phyloP scores from a whole-genome alignment of 2,329 filamentous ascomycete genomes.

The Nigrospora osmanthi region DNA sequence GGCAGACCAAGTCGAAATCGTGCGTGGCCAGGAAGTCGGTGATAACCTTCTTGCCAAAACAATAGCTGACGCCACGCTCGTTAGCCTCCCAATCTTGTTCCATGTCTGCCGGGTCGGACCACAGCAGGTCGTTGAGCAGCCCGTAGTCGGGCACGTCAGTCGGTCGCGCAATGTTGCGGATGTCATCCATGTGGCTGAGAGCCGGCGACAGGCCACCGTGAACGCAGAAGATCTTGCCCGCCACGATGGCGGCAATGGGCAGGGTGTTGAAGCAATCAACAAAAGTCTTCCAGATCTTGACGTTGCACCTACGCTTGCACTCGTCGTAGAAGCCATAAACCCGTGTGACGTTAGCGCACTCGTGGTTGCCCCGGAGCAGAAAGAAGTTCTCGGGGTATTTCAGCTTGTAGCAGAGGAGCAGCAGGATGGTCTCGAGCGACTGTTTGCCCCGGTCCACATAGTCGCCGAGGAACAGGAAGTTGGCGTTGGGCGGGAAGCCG shows the following conservation, averaged over 20 bases:
- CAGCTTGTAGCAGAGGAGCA: constrained; percentile 92
- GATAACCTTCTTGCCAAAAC: constrained; percentile 97
- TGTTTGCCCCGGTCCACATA: constrained; percentile 97
- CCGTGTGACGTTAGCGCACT: constrained; percentile 91
- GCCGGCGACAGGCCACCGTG: constrained; percentile 91
- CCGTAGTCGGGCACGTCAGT: constrained; percentile 98
- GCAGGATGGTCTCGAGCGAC: constrained; percentile 86
- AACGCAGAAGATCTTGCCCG: constrained; percentile 95
- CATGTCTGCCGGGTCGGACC: constrained; percentile 98
- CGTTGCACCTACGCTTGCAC: constrained; percentile 91
- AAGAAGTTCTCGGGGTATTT: constrained; percentile 98
- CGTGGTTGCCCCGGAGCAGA: constrained; percentile 86
- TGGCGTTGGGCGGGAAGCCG: constrained; percentile 84
- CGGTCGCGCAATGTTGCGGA: constrained; percentile 87
- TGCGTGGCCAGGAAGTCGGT: constrained; percentile 90
- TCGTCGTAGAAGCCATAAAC: constrained; percentile 98
- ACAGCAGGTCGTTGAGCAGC: constrained; percentile 86
- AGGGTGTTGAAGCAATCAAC: constrained; percentile 94
- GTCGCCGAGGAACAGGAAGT: constrained; percentile 91
- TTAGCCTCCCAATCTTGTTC: constrained; percentile 97
- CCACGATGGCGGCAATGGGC: constrained; percentile 93
- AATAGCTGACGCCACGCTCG: constrained; percentile 94
- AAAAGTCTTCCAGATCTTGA: constrained; percentile 98
- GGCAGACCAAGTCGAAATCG: constrained; percentile 94
- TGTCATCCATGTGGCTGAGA: constrained; percentile 95